These are phyloP conservation scores for Fremontodendron californicum DNA, from an alignment of 345 rosid species.

Conservation along the genomic window DNA sequence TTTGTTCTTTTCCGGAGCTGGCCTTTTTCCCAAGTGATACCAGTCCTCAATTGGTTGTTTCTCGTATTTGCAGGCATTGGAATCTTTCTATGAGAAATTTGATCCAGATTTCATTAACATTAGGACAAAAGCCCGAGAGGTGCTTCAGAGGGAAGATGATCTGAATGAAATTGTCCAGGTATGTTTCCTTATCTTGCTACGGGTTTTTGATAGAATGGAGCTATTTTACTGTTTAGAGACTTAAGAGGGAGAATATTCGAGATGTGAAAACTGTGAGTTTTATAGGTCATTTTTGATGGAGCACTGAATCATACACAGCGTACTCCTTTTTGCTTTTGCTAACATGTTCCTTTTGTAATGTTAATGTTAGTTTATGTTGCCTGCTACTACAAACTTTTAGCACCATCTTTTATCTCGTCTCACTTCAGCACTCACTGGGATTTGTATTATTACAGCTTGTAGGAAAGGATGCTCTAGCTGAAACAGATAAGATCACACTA, in stretches of 20 bases:
- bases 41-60: neutral
- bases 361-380: neutral
- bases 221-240: neutral
- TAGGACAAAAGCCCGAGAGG: slow-evolving; percentile 99
- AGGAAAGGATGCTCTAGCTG: slow-evolving; percentile 99
- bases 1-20: neutral
- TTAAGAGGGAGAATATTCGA: neutral
- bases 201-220: neutral
- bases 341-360: neutral
- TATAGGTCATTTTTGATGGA: neutral
- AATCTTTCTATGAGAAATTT: slow-evolving; percentile 90
- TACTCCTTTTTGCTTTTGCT: neutral
- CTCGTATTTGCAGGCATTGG: slow-evolving; percentile 65
- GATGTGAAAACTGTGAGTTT: neutral
- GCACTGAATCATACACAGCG: neutral
- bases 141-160: slow-evolving; percentile 99
- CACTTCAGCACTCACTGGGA: neutral
- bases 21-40: neutral
- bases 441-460: slow-evolving; percentile 67
- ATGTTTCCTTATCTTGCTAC: slow-evolving; percentile 14
- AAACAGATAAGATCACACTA: slow-evolving; percentile 86
- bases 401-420: neutral
- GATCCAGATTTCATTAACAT: slow-evolving; percentile 97
- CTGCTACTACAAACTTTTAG: neutral
- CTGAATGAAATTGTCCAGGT: slow-evolving; percentile 99